These are phyloP conservation scores for Saitozyma podzolica DNA, from an alignment of 768 basidiomycete genomes.

Conservation along the genomic window DNA sequence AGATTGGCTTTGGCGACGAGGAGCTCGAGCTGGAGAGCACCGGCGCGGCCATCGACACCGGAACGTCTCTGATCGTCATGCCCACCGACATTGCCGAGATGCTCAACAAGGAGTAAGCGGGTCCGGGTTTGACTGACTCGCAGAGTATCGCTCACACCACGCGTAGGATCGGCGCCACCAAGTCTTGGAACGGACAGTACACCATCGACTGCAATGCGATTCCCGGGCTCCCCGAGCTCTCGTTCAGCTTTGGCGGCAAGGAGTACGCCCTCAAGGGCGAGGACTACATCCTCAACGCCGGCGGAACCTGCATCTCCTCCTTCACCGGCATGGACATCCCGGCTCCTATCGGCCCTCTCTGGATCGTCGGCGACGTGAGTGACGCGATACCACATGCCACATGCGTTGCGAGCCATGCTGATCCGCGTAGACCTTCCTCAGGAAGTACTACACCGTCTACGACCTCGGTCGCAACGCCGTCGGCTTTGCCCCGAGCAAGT, in stretches of 20 bases:
- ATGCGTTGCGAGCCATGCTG: constrained; percentile 63
- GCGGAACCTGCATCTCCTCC: constrained; percentile 88
- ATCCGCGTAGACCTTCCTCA: constrained; percentile 67
- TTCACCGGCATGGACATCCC: constrained; percentile 92
- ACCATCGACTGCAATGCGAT: constrained; percentile 84
- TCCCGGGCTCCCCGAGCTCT: constrained; percentile 75
- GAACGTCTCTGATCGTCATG: constrained; percentile 89
- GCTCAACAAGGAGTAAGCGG: constrained; percentile 66
- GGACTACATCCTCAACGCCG: constrained; percentile 88
- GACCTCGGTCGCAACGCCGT: constrained; percentile 52
- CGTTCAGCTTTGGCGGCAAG: constrained; percentile 79
- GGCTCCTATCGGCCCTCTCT: constrained; percentile 60
- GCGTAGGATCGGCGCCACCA: constrained; percentile 78
- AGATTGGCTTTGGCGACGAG: constrained; percentile 81
- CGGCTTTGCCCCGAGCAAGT: constrained; percentile 42
- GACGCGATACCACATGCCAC: constrained; percentile 11
- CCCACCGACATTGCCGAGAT: constrained; percentile 96
- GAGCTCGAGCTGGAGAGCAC: constrained; percentile 87
- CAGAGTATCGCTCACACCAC: constrained; percentile 4
- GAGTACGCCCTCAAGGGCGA: constrained; percentile 71
- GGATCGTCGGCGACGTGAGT: constrained; percentile 74
- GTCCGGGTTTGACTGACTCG: neutral
- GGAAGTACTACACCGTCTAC: constrained; percentile 61
- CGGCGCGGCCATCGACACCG: constrained; percentile 63
- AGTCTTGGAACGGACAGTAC: constrained; percentile 95